A percentile compares a stretch with the other conserved stretches of the same genome.
These are phyloP conservation scores for Sclerotinia glacialis DNA, from an alignment of 2,329 filamentous ascomycete genomes.

Conservation along the genomic window DNA sequence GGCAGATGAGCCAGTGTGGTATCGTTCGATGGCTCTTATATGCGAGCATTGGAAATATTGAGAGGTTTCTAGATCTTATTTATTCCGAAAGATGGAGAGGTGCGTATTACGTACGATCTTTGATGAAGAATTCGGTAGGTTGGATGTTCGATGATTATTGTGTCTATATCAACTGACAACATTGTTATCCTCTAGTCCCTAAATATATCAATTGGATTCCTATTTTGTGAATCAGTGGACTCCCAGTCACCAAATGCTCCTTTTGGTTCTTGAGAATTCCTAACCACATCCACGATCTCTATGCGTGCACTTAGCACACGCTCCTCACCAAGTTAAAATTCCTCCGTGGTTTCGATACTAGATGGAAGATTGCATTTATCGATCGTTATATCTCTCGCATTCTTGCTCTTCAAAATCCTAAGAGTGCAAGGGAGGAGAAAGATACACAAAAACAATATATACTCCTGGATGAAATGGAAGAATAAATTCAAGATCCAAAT, in stretches of 20 bases:
- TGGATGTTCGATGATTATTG: not conserved
- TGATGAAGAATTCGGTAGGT: not conserved
- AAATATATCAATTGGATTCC: not conserved
- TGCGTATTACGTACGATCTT: constrained; percentile 3
- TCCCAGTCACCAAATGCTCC: not conserved
- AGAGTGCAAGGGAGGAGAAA: not conserved
- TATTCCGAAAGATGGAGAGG: not conserved
- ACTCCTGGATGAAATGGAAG: constrained; percentile 13
- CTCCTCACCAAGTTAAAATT: too few relatives aligned
- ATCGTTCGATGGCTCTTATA: not conserved
- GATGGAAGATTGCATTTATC: not conserved
- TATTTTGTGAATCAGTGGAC: not conserved
- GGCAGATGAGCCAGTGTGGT: not conserved
- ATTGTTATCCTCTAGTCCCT: not conserved
- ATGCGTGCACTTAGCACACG: too few relatives aligned
- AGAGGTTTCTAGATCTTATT: too few relatives aligned
- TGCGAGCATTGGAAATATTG: too few relatives aligned
- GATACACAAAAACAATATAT: not conserved
- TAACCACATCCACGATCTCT: too few relatives aligned
- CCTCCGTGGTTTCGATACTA: not conserved
- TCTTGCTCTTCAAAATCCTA: not conserved
- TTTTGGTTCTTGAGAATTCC: too few relatives aligned
- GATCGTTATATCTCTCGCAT: not conserved
- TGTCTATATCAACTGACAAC: not conserved
- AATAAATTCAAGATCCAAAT: constrained; percentile 9